Conservation (phyloP, 2,329 filamentous ascomycete genomes). For the Whalleya microplaca region DNA sequence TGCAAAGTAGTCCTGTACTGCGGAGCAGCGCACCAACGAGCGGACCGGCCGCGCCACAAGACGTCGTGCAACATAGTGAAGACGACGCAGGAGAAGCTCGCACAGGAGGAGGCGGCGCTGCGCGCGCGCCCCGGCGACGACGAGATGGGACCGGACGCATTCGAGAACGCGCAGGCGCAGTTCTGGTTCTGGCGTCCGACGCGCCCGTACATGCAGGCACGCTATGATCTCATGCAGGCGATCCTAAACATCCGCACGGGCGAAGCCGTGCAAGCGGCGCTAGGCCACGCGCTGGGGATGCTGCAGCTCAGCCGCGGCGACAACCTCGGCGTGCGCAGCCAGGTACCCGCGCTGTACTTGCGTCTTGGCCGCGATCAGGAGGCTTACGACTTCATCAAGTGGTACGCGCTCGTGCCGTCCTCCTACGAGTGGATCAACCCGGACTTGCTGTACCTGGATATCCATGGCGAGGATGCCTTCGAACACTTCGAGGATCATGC, state of each 20-base stretch:
- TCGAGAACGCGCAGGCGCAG: conserved; percentile 5
- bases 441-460: conserved; percentile 63
- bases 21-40: conserved; percentile 22
- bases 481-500: conserved; percentile 35
- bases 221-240: conserved; percentile 14
- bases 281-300: conserved; percentile 19
- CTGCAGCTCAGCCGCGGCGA: conserved; percentile 25
- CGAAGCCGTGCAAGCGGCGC: conserved; percentile 20
- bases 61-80: conserved; percentile 22
- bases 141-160: conserved; percentile 1
- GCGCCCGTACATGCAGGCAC: conserved; percentile 19
- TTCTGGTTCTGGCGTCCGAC: conserved; percentile 11
- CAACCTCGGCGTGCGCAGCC: conserved; percentile 18
- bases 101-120: conserved; percentile 12
- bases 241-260: conserved; percentile 20
- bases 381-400: conserved; percentile 33
- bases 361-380: conserved; percentile 30
- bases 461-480: conserved; percentile 69
- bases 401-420: too few relatives aligned
- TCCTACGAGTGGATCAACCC: too few relatives aligned
- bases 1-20: conserved; percentile 25
- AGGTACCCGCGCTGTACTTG: conserved; percentile 24
- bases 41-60: conserved; percentile 23
- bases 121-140: conserved; percentile 7
- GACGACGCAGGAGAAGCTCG: conserved; percentile 2